These are phyloP conservation scores for Liriodendron chinense DNA, from an alignment of 164 flowering plant genomes.

Conservation along the genomic window DNA sequence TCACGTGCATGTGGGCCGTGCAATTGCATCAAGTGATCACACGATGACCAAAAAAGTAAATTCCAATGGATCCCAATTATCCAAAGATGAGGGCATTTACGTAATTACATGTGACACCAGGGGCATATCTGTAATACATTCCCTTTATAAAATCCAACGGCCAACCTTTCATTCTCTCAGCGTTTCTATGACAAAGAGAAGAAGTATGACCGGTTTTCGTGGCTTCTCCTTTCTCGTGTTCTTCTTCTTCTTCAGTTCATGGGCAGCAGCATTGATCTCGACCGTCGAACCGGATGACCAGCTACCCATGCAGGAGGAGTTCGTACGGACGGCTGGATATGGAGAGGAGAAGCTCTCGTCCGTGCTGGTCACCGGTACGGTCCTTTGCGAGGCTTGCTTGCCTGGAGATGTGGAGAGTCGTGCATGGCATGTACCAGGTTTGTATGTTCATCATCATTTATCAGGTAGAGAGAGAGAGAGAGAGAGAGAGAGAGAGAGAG, in stretches of 20 bases:
- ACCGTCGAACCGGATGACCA: conserved; percentile 18
- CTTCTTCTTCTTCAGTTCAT: conserved; percentile 13
- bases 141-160: conserved; percentile 17
- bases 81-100: too few relatives aligned
- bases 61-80: too few relatives aligned
- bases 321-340: conserved; percentile 67
- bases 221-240: conserved; percentile 21
- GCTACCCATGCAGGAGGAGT: conserved; percentile 36
- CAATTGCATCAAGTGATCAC: too few relatives aligned
- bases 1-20: too few relatives aligned
- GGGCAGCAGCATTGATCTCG: background rate
- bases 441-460: background rate
- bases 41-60: too few relatives aligned
- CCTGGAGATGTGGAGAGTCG: conserved; percentile 23
- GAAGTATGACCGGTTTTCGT: conserved; percentile 26
- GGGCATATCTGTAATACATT: conserved; percentile 15
- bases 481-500: too few relatives aligned
- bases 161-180: conserved; percentile 7
- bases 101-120: background rate
- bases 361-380: conserved; percentile 59
- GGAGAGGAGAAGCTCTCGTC: conserved; percentile 93
- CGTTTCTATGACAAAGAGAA: background rate
- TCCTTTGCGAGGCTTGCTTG: conserved; percentile 43
- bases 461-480: background rate
- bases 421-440: conserved; percentile 60